Evolutionary conservation across 129 eudicot species (phyloP).

Genomic region (Pulicaria dysenterica): DNA sequence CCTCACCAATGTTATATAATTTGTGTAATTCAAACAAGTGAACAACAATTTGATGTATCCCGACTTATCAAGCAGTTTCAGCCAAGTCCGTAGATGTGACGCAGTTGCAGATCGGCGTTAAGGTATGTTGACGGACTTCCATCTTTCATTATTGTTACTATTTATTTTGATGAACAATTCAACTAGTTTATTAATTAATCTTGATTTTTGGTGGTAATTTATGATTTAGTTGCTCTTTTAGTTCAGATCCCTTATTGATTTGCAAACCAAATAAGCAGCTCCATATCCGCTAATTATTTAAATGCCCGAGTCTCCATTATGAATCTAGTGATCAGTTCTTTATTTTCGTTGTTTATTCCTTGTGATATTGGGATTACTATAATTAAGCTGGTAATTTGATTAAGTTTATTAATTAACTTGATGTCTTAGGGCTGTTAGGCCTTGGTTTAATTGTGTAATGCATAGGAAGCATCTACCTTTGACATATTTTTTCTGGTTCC

Average conservation of each 20-base stretch:
- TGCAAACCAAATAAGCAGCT: background rate
- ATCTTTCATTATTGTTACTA: background rate
- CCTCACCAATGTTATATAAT: background rate
- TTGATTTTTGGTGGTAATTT: constrained; percentile 1
- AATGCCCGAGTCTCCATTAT: background rate
- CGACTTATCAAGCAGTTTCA: constrained; percentile 45
- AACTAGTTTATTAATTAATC: constrained; percentile 5
- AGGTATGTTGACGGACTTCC: constrained; percentile 46
- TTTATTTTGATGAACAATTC: background rate
- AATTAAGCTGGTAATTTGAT: background rate
- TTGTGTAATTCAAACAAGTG: constrained; percentile 23
- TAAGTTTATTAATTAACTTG: background rate
- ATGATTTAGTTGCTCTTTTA: background rate
- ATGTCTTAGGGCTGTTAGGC: background rate
- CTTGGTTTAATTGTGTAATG: background rate
- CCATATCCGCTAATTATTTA: background rate
- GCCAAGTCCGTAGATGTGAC: constrained; percentile 84
- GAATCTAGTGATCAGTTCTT: background rate
- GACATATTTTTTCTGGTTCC: background rate
- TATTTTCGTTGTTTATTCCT: background rate
- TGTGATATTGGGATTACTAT: background rate
- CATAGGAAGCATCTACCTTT: background rate
- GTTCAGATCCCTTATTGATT: constrained; percentile 5
- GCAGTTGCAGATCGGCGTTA: constrained; percentile 91
- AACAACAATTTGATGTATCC: constrained; percentile 20